phyloP scores from a whole-genome alignment of 768 basidiomycete genomes.

The Mrakia gelida region DNA sequence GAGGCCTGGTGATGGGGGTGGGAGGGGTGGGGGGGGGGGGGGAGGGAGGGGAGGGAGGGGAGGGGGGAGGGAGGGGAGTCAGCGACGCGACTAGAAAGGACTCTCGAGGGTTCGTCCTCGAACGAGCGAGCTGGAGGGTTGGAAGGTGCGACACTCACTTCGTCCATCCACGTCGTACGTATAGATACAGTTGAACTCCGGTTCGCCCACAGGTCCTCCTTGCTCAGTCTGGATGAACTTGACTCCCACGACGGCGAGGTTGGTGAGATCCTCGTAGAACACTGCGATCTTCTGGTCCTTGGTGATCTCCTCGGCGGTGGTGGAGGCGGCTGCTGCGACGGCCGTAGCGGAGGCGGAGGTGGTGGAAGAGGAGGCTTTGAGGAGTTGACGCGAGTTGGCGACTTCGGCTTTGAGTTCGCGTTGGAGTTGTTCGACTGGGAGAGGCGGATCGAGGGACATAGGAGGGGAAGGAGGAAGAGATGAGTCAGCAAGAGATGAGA shows the following conservation, averaged over 20 bases:
- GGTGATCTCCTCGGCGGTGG: background rate
- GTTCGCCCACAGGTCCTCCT: background rate
- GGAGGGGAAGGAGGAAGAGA: too few species aligned
- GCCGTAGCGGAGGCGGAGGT: background rate
- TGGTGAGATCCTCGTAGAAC: constrained; percentile 24
- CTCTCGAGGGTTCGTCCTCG: background rate
- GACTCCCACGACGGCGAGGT: constrained; percentile 19
- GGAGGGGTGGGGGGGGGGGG: background rate
- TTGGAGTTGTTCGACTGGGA: constrained; percentile 24
- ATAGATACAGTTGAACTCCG: constrained; percentile 26
- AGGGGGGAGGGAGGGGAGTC: background rate
- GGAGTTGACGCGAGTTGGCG: constrained; percentile 23
- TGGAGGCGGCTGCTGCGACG: background rate
- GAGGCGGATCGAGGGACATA: background rate
- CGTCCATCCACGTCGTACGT: background rate
- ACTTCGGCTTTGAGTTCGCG: constrained; percentile 22
- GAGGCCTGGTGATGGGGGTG: background rate
- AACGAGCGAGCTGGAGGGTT: background rate
- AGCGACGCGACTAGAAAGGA: background rate
- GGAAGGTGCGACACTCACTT: background rate
- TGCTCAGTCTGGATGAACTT: background rate
- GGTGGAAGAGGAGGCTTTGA: background rate
- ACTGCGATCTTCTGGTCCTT: constrained; percentile 9
- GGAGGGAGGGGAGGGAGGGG: background rate
- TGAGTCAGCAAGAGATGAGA: background rate